Evolutionary conservation across 2,329 filamentous ascomycete species (phyloP).

Genomic region (Colletotrichum paranaense): DNA sequence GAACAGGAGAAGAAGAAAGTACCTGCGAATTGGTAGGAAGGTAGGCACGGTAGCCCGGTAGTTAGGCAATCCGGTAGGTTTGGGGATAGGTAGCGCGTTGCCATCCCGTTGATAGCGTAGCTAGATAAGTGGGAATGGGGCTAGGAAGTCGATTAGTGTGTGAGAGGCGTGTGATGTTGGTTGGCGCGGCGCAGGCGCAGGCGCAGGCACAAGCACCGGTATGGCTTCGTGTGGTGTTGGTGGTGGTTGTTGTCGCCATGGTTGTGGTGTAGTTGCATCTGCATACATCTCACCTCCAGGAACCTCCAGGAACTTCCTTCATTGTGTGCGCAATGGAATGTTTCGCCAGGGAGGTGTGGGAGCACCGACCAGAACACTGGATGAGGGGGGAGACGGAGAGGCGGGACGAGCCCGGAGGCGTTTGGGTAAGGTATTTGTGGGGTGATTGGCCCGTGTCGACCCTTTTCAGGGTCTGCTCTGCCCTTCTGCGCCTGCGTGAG

Average conservation of each 20-base stretch:
- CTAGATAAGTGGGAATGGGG: constrained; percentile 12
- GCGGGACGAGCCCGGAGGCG: constrained; percentile 18
- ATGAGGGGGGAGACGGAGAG: background rate
- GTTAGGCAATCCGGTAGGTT: constrained; percentile 10
- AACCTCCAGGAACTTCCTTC: background rate
- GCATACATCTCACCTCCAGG: background rate
- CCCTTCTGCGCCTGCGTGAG: background rate
- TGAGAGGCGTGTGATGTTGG: background rate
- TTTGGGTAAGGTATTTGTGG: constrained; percentile 33
- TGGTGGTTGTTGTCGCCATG: background rate
- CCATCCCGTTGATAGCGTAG: constrained; percentile 30
- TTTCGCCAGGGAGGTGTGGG: constrained; percentile 29
- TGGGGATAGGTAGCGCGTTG: constrained; percentile 12
- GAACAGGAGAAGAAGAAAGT: background rate
- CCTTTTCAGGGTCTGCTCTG: constrained; percentile 22
- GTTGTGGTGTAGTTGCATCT: background rate
- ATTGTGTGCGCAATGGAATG: constrained; percentile 13
- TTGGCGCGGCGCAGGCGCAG: constrained; percentile 1
- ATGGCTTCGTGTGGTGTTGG: constrained; percentile 4
- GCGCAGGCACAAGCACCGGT: constrained; percentile 1
- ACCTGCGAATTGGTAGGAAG: background rate
- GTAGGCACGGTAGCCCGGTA: constrained; percentile 9
- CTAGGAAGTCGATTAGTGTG: background rate
- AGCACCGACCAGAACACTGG: background rate
- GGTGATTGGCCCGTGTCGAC: constrained; percentile 17